Percentiles rank a stretch among this genome's conserved stretches.
Evolutionary conservation across 1,284 basidiomycete genomes (phyloP).

Genomic region (Pholiota adiposa): DNA sequence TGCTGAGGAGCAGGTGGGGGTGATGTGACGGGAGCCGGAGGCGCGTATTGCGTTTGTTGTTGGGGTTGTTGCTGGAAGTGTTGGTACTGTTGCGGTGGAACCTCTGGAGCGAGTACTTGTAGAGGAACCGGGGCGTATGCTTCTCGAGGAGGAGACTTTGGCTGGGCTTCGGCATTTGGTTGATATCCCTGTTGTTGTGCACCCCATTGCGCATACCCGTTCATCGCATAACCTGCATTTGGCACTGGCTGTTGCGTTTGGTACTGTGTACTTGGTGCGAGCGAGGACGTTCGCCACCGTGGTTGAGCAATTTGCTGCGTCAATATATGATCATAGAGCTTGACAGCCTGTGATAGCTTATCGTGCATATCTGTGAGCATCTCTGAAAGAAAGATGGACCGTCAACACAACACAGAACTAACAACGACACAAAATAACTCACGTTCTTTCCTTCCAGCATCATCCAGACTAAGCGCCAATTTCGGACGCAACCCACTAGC

Average conservation of each 20-base stretch:
- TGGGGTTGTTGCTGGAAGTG: slow-evolving; percentile 10
- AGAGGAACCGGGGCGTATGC: slow-evolving; percentile 9
- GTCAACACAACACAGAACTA: slow-evolving; percentile 9
- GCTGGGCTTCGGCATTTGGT: slow-evolving; percentile 4
- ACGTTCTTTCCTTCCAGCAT: slow-evolving; percentile 87
- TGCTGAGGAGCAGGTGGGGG: slow-evolving; percentile 21
- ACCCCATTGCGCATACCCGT: slow-evolving; percentile 30
- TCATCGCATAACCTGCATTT: slow-evolving; percentile 20
- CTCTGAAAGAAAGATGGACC: slow-evolving; percentile 53
- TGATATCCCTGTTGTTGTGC: slow-evolving; percentile 20
- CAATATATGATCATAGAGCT: slow-evolving; percentile 86
- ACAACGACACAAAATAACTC: slow-evolving; percentile 37
- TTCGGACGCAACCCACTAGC: slow-evolving; percentile 84
- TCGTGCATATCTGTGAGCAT: slow-evolving; percentile 92
- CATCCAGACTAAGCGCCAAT: slow-evolving; percentile 83
- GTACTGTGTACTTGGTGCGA: slow-evolving; percentile 34
- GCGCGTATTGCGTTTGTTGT: slow-evolving; percentile 15
- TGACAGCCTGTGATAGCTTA: slow-evolving; percentile 90
- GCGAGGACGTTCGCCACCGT: slow-evolving; percentile 63
- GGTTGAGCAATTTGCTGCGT: slow-evolving; percentile 83
- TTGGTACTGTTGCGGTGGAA: slow-evolving; percentile 12
- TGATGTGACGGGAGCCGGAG: slow-evolving; percentile 17
- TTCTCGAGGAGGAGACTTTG: not conserved
- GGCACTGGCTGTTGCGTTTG: slow-evolving; percentile 33
- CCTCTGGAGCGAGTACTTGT: slow-evolving; percentile 9